Conservation (phyloP, 352 stramenopile genomes). For the Pythium sukuiense region DNA sequence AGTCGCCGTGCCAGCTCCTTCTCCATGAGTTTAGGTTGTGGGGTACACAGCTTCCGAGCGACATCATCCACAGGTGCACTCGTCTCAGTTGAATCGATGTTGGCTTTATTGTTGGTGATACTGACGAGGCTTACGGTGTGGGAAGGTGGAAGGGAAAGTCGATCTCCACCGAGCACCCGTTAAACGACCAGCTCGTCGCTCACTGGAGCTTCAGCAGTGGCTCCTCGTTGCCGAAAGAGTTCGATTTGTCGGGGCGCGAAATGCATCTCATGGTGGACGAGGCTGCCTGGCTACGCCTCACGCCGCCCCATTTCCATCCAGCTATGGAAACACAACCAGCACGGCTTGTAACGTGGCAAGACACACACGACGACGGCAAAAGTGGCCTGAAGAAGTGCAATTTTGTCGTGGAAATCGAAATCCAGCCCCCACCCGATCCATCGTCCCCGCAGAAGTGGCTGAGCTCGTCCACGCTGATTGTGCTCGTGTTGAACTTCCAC, state of each 20-base stretch:
- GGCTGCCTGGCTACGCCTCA: slow-evolving; percentile 9
- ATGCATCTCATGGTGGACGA: slow-evolving; percentile 16
- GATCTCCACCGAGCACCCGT: slow-evolving; percentile 16
- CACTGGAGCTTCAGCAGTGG: slow-evolving; percentile 26
- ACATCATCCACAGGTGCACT: not conserved
- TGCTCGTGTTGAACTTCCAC: slow-evolving; percentile 40
- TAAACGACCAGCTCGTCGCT: slow-evolving; percentile 4
- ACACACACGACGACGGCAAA: not conserved
- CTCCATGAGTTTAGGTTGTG: slow-evolving; percentile 30
- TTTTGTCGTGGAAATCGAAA: slow-evolving; percentile 26
- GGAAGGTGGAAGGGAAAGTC: slow-evolving; percentile 17
- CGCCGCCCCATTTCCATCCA: slow-evolving; percentile 14
- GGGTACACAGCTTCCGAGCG: not conserved
- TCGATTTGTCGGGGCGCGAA: slow-evolving; percentile 19
- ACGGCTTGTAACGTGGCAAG: slow-evolving; percentile 10
- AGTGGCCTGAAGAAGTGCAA: not conserved
- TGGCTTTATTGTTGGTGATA: not conserved
- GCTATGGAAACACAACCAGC: not conserved
- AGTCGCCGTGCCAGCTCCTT: slow-evolving; percentile 11
- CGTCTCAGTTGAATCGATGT: not conserved
- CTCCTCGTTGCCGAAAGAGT: slow-evolving; percentile 3
- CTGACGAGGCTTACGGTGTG: not conserved
- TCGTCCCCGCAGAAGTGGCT: not conserved
- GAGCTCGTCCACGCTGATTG: slow-evolving; percentile 2
- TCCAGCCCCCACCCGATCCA: not conserved